Percentiles rank a stretch among this genome's conserved stretches.
Evolutionary conservation across 2,329 filamentous ascomycete genomes (phyloP).

Genomic region (Chalara sp.): DNA sequence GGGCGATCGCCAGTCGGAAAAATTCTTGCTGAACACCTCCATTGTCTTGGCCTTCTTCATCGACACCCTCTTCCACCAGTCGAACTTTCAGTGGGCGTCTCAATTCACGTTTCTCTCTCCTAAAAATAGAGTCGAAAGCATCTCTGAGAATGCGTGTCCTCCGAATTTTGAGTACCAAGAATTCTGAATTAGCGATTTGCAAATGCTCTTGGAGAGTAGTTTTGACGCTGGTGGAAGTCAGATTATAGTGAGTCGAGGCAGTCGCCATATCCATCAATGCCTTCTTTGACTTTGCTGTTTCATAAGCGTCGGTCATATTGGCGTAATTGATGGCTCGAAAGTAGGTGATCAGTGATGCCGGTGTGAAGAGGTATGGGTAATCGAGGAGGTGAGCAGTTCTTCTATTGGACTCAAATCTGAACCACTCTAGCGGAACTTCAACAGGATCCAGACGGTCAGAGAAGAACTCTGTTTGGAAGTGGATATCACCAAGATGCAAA

Average conservation of each 20-base stretch:
- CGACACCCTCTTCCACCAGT: slow-evolving; percentile 73
- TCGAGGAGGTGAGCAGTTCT: slow-evolving; percentile 70
- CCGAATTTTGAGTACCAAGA: slow-evolving; percentile 63
- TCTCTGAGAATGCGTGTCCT: slow-evolving; percentile 63
- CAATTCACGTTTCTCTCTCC: slow-evolving; percentile 73
- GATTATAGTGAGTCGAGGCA: slow-evolving; percentile 31
- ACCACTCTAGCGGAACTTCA: slow-evolving; percentile 68
- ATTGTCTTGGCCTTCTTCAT: slow-evolving; percentile 84
- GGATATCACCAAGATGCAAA: slow-evolving; percentile 58
- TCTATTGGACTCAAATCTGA: slow-evolving; percentile 51
- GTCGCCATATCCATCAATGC: slow-evolving; percentile 47
- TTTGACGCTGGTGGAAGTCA: slow-evolving; percentile 52
- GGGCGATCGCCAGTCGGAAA: slow-evolving; percentile 75
- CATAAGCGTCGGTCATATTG: slow-evolving; percentile 74
- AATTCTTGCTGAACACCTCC: slow-evolving; percentile 97
- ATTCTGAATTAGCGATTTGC: slow-evolving; percentile 61
- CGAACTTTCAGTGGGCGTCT: slow-evolving; percentile 82
- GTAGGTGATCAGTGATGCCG: slow-evolving; percentile 67
- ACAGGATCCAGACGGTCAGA: slow-evolving; percentile 69
- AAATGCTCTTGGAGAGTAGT: slow-evolving; percentile 52
- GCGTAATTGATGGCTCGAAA: slow-evolving; percentile 87
- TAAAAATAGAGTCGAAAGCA: slow-evolving; percentile 84
- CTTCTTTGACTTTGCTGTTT: slow-evolving; percentile 56
- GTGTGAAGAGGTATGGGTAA: slow-evolving; percentile 73
- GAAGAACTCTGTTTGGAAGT: slow-evolving; percentile 71